Evolutionary conservation across 129 eudicot genomes (phyloP).

Genomic region (Escallonia rubra): DNA sequence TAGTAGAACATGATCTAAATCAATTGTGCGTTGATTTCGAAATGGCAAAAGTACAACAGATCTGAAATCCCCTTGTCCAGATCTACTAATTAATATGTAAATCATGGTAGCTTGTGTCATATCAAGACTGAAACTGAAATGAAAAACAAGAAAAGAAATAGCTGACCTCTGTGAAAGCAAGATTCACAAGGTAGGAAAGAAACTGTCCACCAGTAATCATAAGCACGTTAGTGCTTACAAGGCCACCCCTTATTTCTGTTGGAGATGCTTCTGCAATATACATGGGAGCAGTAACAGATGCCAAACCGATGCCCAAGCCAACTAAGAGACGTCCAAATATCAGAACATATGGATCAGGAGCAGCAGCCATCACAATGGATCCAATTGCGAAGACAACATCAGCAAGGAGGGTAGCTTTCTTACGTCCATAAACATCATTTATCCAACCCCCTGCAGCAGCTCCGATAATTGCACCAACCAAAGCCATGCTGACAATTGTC

Average conservation of each 20-base stretch:
- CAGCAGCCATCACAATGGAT: slow-evolving; percentile 81
- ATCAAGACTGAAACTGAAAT: no score
- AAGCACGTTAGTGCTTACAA: slow-evolving; percentile 92
- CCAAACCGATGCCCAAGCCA: slow-evolving; percentile 92
- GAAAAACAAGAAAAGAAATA: neutral
- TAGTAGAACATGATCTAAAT: no score
- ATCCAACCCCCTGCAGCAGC: slow-evolving; percentile 90
- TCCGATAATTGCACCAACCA: slow-evolving; percentile 96
- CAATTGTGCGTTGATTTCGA: no score
- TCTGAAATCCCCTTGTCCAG: no score
- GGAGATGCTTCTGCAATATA: slow-evolving; percentile 97
- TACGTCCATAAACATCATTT: slow-evolving; percentile 84
- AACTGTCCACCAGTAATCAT: slow-evolving; percentile 98
- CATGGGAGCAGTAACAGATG: slow-evolving; percentile 96
- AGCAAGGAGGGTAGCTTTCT: slow-evolving; percentile 83
- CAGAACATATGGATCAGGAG: slow-evolving; percentile 85
- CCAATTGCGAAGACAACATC: slow-evolving; percentile 77
- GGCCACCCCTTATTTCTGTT: slow-evolving; percentile 90
- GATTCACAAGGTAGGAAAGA: slow-evolving; percentile 89
- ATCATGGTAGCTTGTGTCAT: no score
- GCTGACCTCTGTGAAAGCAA: slow-evolving; percentile 95
- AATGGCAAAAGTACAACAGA: no score
- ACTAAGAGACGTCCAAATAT: slow-evolving; percentile 77
- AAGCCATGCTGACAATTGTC: slow-evolving; percentile 98
- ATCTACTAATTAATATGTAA: no score